Percentiles rank a stretch among this genome's conserved stretches.
Conservation (phyloP, 2,329 filamentous ascomycete genomes). For the Sporothrix pseudoabietina region DNA sequence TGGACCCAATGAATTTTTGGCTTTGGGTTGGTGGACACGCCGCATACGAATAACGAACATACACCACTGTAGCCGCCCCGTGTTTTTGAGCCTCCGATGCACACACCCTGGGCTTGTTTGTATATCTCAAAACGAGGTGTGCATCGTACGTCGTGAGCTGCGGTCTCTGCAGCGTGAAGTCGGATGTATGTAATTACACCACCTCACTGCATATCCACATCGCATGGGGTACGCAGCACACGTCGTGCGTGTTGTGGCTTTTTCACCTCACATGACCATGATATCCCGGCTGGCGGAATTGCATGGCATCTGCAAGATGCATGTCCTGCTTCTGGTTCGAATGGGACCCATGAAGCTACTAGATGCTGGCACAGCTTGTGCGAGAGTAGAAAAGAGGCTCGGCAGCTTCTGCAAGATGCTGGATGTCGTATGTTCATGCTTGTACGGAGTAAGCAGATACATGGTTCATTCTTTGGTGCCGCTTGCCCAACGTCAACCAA, state of each 20-base stretch:
- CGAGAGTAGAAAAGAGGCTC: neutral
- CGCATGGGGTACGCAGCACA: conserved; percentile 6
- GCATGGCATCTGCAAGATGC: conserved; percentile 23
- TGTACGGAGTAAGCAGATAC: neutral
- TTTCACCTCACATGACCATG: conserved; percentile 30
- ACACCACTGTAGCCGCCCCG: neutral
- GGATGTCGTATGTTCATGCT: neutral
- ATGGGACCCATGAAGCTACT: neutral
- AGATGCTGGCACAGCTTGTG: neutral
- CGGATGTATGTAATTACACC: neutral
- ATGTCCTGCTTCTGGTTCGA: neutral
- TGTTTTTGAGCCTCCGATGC: conserved; percentile 17
- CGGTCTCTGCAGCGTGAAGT: conserved; percentile 1
- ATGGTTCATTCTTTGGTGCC: neutral
- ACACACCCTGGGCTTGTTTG: neutral
- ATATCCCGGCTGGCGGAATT: conserved; percentile 26
- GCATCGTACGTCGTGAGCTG: neutral
- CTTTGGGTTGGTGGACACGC: neutral
- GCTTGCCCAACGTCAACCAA: conserved; percentile 1
- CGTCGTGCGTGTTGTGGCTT: conserved; percentile 1
- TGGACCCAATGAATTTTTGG: neutral
- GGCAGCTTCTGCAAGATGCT: neutral
- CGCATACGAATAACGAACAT: neutral
- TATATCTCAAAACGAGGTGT: neutral
- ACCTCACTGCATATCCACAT: neutral